Evolutionary conservation across 1,284 basidiomycete genomes (phyloP).

Genomic region (Apiotrichum porosum): DNA sequence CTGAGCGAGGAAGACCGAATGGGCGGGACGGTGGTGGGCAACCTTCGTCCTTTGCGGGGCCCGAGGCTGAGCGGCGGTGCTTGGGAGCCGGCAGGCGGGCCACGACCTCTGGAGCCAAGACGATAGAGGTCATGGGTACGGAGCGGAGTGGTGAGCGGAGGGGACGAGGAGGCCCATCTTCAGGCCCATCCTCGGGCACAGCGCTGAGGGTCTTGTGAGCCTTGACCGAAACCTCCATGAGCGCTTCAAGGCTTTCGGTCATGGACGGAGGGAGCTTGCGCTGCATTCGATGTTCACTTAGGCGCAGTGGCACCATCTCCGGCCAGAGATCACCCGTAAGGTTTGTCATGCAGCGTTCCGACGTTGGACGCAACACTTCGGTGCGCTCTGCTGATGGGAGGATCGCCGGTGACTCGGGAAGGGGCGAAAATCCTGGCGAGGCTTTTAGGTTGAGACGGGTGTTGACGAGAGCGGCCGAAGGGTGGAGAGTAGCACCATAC

Average conservation of each 20-base stretch:
- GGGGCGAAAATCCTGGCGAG: too few species aligned
- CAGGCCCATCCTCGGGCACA: conserved; percentile 2
- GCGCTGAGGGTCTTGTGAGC: not conserved
- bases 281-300: conserved; percentile 9
- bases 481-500: too few species aligned
- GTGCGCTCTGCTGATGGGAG: too few species aligned
- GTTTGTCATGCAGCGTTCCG: too few species aligned
- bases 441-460: too few species aligned
- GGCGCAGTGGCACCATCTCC: not conserved
- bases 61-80: not conserved
- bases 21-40: not conserved
- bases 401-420: conserved; percentile 8
- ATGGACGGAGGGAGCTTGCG: conserved; percentile 29
- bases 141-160: too few species aligned
- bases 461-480: too few species aligned
- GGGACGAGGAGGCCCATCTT: too few species aligned
- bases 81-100: too few species aligned
- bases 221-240: conserved; percentile 8
- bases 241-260: conserved; percentile 31
- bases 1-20: not conserved
- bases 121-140: too few species aligned
- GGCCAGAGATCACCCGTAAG: not conserved
- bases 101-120: too few species aligned
- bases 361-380: too few species aligned
- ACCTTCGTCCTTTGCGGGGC: not conserved